Evolutionary conservation across 2,329 filamentous ascomycete genomes (phyloP).

Genomic region (Thielaviopsis musarum): DNA sequence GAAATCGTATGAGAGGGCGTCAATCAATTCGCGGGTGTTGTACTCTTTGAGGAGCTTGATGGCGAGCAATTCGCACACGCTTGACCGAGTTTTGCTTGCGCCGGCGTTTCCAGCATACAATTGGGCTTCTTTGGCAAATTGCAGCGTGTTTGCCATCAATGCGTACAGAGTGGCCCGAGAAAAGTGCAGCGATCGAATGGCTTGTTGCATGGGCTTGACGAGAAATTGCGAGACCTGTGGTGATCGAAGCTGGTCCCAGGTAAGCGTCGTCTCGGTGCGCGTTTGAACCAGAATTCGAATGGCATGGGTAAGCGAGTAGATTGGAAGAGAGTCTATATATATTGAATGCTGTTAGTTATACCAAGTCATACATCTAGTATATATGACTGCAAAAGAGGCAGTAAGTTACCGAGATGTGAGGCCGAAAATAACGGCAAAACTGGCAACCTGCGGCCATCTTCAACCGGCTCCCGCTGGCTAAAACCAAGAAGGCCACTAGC

Average conservation of each 20-base stretch:
- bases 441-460: constrained; percentile 18
- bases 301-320: constrained; percentile 80
- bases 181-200: constrained; percentile 69
- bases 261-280: constrained; percentile 77
- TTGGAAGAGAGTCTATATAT: constrained; percentile 56
- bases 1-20: constrained; percentile 89
- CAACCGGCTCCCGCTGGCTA: constrained; percentile 9
- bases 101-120: constrained; percentile 70
- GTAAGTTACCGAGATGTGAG: constrained; percentile 49
- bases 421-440: constrained; percentile 66
- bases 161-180: constrained; percentile 77
- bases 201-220: constrained; percentile 85
- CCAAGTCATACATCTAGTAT: background rate
- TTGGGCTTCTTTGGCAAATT: constrained; percentile 79
- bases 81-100: constrained; percentile 65
- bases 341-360: constrained; percentile 16
- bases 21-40: constrained; percentile 74
- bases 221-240: constrained; percentile 92
- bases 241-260: constrained; percentile 91
- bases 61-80: constrained; percentile 79
- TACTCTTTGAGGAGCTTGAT: constrained; percentile 85
- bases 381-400: background rate
- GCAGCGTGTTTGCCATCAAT: constrained; percentile 81
- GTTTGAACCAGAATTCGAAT: constrained; percentile 72
- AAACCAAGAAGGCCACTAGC: constrained; percentile 19